phyloP scores from a whole-genome alignment of 345 rosid species.

The Isatis tinctoria region DNA sequence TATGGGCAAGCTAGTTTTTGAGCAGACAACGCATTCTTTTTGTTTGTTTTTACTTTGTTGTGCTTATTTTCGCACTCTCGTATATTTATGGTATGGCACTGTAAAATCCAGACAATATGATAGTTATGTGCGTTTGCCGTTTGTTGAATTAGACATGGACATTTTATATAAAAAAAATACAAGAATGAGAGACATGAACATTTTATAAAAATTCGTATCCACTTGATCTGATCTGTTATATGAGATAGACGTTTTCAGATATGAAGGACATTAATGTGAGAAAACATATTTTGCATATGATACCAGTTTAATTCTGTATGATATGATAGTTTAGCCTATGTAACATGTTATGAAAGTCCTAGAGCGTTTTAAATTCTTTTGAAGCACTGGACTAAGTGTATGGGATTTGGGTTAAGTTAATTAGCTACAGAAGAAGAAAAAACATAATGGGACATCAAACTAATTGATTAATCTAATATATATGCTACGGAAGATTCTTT shows the following conservation, averaged over 20 bases:
- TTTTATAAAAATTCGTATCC: too few species aligned
- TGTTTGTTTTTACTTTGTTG: background rate
- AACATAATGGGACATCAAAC: background rate
- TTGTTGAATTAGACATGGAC: background rate
- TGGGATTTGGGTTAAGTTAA: too few species aligned
- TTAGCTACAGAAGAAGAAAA: background rate
- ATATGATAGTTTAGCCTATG: background rate
- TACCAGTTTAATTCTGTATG: background rate
- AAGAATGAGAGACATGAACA: too few species aligned
- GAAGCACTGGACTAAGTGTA: background rate
- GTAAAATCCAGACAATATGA: background rate
- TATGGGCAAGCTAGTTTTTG: slow-evolving; percentile 16
- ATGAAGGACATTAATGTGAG: too few species aligned
- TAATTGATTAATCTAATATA: background rate
- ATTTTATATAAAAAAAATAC: too few species aligned
- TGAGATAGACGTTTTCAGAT: too few species aligned
- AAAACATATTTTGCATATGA: background rate
- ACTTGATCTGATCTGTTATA: too few species aligned
- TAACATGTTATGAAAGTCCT: background rate
- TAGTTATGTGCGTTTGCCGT: background rate
- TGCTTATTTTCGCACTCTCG: background rate
- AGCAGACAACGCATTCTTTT: slow-evolving; percentile 3
- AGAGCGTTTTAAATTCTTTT: background rate
- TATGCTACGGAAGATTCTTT: background rate
- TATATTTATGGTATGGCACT: background rate